A percentile compares a stretch with the other conserved stretches of the same genome.
phyloP scores from a whole-genome alignment of 352 stramenopile species.

The Blastocystis sp. region DNA sequence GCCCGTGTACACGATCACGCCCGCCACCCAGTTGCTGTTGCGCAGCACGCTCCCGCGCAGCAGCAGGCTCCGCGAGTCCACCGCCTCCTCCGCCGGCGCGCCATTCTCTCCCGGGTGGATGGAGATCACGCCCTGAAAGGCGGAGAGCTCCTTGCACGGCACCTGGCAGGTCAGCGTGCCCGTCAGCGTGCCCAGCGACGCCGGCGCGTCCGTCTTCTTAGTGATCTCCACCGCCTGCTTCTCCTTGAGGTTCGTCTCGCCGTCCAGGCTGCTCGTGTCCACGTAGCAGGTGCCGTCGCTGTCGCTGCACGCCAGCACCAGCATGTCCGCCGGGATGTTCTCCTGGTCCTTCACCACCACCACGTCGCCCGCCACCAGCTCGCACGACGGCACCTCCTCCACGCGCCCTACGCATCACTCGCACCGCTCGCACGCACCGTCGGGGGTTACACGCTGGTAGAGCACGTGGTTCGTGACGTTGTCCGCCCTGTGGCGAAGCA shows the following conservation, averaged over 20 bases:
- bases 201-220: neutral
- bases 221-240: constrained; percentile 52
- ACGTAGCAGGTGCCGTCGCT: constrained; percentile 67
- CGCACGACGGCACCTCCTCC: constrained; percentile 46
- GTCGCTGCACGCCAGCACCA: constrained; percentile 60
- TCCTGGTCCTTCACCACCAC: constrained; percentile 66
- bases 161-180: constrained; percentile 42
- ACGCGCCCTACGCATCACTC: constrained; percentile 29
- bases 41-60: constrained; percentile 85
- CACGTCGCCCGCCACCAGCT: constrained; percentile 65
- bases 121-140: constrained; percentile 53
- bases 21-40: constrained; percentile 88
- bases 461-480: constrained; percentile 63
- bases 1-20: constrained; percentile 87
- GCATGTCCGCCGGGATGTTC: constrained; percentile 58
- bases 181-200: neutral
- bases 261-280: constrained; percentile 69
- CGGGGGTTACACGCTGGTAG: constrained; percentile 46
- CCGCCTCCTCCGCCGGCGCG: constrained; percentile 69
- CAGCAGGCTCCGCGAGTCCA: constrained; percentile 83
- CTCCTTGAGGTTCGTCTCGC: constrained; percentile 69
- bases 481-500: constrained; percentile 78
- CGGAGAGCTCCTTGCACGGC: constrained; percentile 45
- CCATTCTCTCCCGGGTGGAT: neutral
- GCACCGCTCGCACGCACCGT: constrained; percentile 13